A percentile compares a stretch with the other conserved stretches of the same genome.
Conservation (phyloP, 169 alveolate genomes). For the Cryptosporidium ryanae region DNA sequence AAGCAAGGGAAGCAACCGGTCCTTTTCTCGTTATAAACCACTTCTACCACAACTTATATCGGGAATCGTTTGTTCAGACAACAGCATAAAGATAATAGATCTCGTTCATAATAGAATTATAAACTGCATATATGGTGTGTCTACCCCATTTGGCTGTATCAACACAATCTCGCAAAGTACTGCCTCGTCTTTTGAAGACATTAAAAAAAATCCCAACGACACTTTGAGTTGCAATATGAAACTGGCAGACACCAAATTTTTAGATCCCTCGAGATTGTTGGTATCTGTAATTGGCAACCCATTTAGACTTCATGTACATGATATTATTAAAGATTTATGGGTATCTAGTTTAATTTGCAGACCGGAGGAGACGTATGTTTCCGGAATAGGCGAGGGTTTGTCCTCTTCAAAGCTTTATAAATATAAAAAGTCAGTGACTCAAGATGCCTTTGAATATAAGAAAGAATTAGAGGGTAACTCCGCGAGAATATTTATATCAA, state of each 20-base stretch:
- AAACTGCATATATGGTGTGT: constrained; percentile 37
- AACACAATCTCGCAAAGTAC: background rate
- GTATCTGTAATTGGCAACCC: constrained; percentile 54
- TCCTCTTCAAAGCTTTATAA: constrained; percentile 38
- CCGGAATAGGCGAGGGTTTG: constrained; percentile 56
- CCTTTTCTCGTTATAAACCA: background rate
- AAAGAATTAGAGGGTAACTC: background rate
- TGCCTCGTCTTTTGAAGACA: background rate
- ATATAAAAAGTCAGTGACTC: too few species aligned
- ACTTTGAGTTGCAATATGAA: background rate
- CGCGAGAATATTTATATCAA: background rate
- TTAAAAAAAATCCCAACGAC: background rate
- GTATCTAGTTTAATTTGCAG: constrained; percentile 11
- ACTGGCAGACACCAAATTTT: background rate
- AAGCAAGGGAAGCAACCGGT: background rate
- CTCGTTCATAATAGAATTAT: constrained; percentile 36
- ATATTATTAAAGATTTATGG: constrained; percentile 16
- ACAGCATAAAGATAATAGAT: constrained; percentile 49
- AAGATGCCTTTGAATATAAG: too few species aligned
- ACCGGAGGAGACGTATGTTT: constrained; percentile 65
- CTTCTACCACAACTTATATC: constrained; percentile 4
- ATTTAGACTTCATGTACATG: constrained; percentile 53
- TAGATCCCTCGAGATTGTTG: background rate
- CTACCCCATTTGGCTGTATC: constrained; percentile 35
- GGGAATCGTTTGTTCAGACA: constrained; percentile 56